phyloP scores from a whole-genome alignment of 352 stramenopile species.

The Thalassiosira hispida region DNA sequence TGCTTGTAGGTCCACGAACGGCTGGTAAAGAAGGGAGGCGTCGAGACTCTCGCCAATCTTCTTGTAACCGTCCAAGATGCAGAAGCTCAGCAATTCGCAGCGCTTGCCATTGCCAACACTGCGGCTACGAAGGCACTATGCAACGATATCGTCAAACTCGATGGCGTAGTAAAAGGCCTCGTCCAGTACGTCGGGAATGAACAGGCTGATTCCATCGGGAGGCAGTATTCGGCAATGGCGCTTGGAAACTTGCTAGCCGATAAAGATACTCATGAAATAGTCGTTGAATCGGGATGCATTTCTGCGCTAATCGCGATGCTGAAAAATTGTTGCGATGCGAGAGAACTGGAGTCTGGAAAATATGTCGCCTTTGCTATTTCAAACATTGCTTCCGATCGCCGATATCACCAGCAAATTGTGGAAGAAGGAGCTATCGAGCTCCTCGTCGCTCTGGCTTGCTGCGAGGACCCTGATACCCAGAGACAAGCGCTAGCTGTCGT shows the following conservation, averaged over 20 bases:
- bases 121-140: constrained; percentile 88
- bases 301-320: constrained; percentile 91
- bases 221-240: constrained; percentile 95
- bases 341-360: constrained; percentile 83
- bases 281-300: constrained; percentile 91
- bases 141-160: constrained; percentile 91
- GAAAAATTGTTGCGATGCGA: constrained; percentile 84
- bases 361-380: constrained; percentile 94
- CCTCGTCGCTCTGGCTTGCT: constrained; percentile 93
- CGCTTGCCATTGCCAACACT: constrained; percentile 94
- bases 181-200: constrained; percentile 91
- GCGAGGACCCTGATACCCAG: constrained; percentile 92
- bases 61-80: constrained; percentile 91
- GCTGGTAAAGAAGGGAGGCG: constrained; percentile 93
- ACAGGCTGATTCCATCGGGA: constrained; percentile 89
- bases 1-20: constrained; percentile 92
- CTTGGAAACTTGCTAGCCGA: constrained; percentile 95
- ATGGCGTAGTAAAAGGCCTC: constrained; percentile 89
- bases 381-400: constrained; percentile 93
- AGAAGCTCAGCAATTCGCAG: constrained; percentile 93
- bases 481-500: constrained; percentile 91
- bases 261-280: constrained; percentile 93
- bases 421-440: constrained; percentile 92
- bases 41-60: constrained; percentile 91
- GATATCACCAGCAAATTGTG: constrained; percentile 91